Evolutionary conservation across 2,329 filamentous ascomycete species (phyloP).

Genomic region (Neofusicoccum cordaticola): DNA sequence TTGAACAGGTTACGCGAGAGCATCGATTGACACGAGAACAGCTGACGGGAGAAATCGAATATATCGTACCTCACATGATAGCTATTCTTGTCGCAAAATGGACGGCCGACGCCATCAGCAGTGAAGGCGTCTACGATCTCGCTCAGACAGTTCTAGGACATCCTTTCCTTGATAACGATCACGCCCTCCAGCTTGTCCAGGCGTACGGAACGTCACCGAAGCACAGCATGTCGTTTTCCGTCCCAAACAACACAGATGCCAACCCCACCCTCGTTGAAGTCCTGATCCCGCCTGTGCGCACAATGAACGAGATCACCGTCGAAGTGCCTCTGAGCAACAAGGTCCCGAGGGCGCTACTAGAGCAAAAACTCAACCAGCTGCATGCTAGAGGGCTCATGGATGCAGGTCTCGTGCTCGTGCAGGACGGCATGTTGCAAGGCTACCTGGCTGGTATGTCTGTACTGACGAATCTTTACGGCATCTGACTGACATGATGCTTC

Average conservation of each 20-base stretch:
- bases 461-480: background rate
- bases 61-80: conserved; percentile 58
- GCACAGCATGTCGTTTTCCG: background rate
- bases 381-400: conserved; percentile 54
- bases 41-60: conserved; percentile 58
- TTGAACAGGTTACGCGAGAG: background rate
- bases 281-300: conserved; percentile 52
- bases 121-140: conserved; percentile 57
- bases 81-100: conserved; percentile 60
- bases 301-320: conserved; percentile 57
- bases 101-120: conserved; percentile 54
- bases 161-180: conserved; percentile 56
- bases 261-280: conserved; percentile 23
- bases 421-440: conserved; percentile 49
- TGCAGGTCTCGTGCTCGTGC: conserved; percentile 56
- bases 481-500: background rate
- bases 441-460: conserved; percentile 44
- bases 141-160: conserved; percentile 59
- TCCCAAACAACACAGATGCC: background rate
- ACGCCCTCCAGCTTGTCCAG: conserved; percentile 45
- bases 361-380: conserved; percentile 47
- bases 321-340: conserved; percentile 44
- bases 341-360: conserved; percentile 42
- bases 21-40: conserved; percentile 14
- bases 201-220: background rate